These are phyloP conservation scores for Penicillium egyptiacum DNA, from an alignment of 495 filamentous ascomycete species.

Conservation along the genomic window DNA sequence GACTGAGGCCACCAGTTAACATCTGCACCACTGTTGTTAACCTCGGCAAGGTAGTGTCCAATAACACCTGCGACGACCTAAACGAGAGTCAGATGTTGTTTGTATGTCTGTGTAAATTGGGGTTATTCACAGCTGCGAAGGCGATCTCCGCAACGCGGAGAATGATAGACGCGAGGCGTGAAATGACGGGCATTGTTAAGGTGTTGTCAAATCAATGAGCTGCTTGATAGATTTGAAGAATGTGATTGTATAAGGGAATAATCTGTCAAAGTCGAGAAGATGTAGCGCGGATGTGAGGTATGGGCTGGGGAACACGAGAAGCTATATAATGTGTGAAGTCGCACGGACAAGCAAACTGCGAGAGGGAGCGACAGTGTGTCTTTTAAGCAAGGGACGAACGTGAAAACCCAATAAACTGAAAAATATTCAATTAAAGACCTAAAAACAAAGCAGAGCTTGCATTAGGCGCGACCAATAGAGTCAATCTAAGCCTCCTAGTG, in stretches of 20 bases:
- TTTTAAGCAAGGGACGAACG: slow-evolving; percentile 27
- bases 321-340: slow-evolving; percentile 25
- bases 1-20: slow-evolving; percentile 41
- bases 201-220: background rate
- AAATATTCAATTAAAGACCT: background rate
- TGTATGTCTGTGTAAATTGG: background rate
- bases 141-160: slow-evolving; percentile 48
- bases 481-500: slow-evolving; percentile 1
- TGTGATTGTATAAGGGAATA: background rate
- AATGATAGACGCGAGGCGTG: slow-evolving; percentile 50
- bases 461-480: slow-evolving; percentile 1
- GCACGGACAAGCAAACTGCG: slow-evolving; percentile 19
- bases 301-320: slow-evolving; percentile 9
- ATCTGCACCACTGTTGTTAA: slow-evolving; percentile 12
- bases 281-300: background rate
- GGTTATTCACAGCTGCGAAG: slow-evolving; percentile 40
- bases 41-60: slow-evolving; percentile 50
- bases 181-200: slow-evolving; percentile 48
- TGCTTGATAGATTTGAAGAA: background rate
- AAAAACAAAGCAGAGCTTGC: slow-evolving; percentile 1
- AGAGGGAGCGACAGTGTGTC: slow-evolving; percentile 12
- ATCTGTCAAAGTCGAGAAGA: slow-evolving; percentile 1
- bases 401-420: slow-evolving; percentile 13
- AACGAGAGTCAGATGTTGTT: background rate
- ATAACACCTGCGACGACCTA: slow-evolving; percentile 59